Percentiles rank a stretch among this genome's conserved stretches.
These are phyloP conservation scores for Torrubiellomyces zombiae DNA, from an alignment of 2,329 filamentous ascomycete genomes.

Conservation along the genomic window DNA sequence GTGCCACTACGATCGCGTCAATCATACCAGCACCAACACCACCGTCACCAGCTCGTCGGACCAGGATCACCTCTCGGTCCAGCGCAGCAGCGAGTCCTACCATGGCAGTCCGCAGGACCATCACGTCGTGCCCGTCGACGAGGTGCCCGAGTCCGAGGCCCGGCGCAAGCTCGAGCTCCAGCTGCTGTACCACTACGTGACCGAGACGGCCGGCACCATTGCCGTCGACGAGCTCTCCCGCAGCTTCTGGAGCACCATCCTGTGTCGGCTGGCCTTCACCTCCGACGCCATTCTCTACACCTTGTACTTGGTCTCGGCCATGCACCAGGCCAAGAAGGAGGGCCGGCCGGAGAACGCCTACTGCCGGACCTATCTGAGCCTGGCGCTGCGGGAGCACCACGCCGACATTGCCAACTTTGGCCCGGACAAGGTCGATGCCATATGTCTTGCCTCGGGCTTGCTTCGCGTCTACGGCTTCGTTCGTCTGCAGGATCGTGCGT, in stretches of 20 bases:
- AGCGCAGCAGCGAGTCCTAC: background rate
- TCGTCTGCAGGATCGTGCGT: conserved; percentile 6
- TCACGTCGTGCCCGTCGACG: background rate
- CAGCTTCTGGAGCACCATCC: conserved; percentile 3
- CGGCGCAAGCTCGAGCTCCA: conserved; percentile 8
- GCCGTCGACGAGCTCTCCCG: conserved; percentile 4
- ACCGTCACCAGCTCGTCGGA: background rate
- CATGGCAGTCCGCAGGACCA: background rate
- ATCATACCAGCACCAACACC: background rate
- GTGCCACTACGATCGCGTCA: conserved; percentile 7
- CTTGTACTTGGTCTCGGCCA: conserved; percentile 6
- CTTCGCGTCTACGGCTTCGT: conserved; percentile 7
- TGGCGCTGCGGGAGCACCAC: conserved; percentile 6
- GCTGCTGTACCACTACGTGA: conserved; percentile 8
- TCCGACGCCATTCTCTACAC: conserved; percentile 8
- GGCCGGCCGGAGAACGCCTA: conserved; percentile 1
- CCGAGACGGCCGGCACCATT: conserved; percentile 6
- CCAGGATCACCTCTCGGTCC: background rate
- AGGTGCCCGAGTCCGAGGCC: conserved; percentile 6
- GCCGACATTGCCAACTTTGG: conserved; percentile 6
- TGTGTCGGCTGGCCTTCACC: conserved; percentile 5
- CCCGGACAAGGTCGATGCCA: conserved; percentile 5
- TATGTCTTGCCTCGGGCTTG: conserved; percentile 6
- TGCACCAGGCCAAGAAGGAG: conserved; percentile 6
- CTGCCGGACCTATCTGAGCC: conserved; percentile 6